Percentiles rank a stretch among this genome's conserved stretches.
Evolutionary conservation across 2,329 filamentous ascomycete species (phyloP).

Genomic region (Aureobasidium sp.): DNA sequence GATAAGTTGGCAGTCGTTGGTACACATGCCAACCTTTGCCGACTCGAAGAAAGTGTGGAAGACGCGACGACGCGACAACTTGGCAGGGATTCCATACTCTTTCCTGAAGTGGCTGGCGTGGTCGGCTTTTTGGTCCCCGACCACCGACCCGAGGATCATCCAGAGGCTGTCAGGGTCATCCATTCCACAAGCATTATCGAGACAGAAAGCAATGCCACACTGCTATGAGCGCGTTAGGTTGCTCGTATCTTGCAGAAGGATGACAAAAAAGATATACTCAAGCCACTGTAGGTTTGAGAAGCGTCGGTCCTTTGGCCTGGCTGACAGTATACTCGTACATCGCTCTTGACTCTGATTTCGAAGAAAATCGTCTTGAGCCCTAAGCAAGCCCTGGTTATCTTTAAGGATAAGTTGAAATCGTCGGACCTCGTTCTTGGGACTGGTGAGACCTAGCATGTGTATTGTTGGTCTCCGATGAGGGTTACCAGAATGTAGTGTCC

Average conservation of each 20-base stretch:
- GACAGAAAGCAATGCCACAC: not conserved
- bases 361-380: not conserved
- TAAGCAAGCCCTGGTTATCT: not conserved
- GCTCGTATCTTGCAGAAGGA: not conserved
- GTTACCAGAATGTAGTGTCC: not conserved
- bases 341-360: not conserved
- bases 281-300: not conserved
- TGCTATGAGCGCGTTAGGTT: not conserved
- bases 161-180: not conserved
- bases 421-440: too few species aligned
- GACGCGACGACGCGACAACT: slow-evolving; percentile 12
- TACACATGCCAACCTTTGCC: not conserved
- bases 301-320: too few species aligned
- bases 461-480: not conserved
- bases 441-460: not conserved
- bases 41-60: not conserved
- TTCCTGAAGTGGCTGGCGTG: slow-evolving; percentile 1
- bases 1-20: not conserved
- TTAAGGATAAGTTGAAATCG: not conserved
- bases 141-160: not conserved
- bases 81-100: slow-evolving; percentile 1
- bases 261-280: not conserved
- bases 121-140: not conserved
- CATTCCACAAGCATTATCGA: not conserved
- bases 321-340: not conserved